Evolutionary conservation across 805 yeast genomes (phyloP).

Genomic region (Kodamaea kaohsiungensis): DNA sequence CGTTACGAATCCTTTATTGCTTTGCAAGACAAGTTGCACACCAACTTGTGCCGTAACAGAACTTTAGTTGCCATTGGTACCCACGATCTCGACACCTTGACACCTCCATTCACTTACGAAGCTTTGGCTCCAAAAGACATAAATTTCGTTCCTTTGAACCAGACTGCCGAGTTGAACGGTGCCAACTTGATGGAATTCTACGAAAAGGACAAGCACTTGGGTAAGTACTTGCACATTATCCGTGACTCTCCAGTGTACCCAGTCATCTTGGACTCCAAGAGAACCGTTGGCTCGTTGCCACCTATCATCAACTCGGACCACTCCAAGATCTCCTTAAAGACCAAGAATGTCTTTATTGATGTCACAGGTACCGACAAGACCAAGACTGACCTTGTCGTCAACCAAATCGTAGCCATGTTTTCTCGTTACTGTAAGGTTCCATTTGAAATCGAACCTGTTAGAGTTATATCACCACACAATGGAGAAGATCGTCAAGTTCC

Average conservation of each 20-base stretch:
- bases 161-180: slow-evolving; percentile 70
- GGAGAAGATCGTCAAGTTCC: slow-evolving; percentile 77
- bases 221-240: slow-evolving; percentile 85
- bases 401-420: slow-evolving; percentile 94
- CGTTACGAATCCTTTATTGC: slow-evolving; percentile 93
- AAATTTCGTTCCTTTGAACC: slow-evolving; percentile 74
- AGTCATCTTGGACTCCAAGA: slow-evolving; percentile 75
- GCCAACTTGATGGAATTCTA: slow-evolving; percentile 83
- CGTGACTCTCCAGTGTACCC: slow-evolving; percentile 89
- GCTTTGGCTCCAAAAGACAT: slow-evolving; percentile 79
- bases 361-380: slow-evolving; percentile 95
- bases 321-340: slow-evolving; percentile 82
- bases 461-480: slow-evolving; percentile 81
- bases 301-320: slow-evolving; percentile 94
- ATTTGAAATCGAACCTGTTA: slow-evolving; percentile 87
- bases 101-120: slow-evolving; percentile 84
- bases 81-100: slow-evolving; percentile 82
- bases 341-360: slow-evolving; percentile 88
- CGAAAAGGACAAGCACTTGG: slow-evolving; percentile 85
- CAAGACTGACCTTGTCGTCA: slow-evolving; percentile 88
- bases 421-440: slow-evolving; percentile 80
- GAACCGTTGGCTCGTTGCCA: slow-evolving; percentile 87
- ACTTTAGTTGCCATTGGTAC: slow-evolving; percentile 98
- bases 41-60: slow-evolving; percentile 95
- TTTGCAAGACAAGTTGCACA: slow-evolving; percentile 92